These are phyloP conservation scores for Skeletonema potamos DNA, from an alignment of 108 stramenopile species.

Conservation along the genomic window DNA sequence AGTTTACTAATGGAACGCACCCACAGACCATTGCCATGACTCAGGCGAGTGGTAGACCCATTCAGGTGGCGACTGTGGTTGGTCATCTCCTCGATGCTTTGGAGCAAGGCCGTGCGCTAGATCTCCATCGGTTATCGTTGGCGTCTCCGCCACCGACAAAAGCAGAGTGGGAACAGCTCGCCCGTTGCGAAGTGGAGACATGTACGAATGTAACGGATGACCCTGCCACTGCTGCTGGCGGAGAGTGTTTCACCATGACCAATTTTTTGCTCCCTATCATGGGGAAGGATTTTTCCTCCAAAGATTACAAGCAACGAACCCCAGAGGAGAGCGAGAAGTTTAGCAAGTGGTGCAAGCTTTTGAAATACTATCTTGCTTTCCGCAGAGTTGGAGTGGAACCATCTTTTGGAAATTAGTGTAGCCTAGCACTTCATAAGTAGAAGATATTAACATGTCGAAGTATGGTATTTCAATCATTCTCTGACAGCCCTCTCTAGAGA, in stretches of 20 bases:
- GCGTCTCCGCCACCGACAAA: slow-evolving; percentile 50
- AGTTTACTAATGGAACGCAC: slow-evolving; percentile 60
- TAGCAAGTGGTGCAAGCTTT: slow-evolving; percentile 49
- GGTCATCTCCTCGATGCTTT: slow-evolving; percentile 67
- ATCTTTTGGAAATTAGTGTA: slow-evolving; percentile 23
- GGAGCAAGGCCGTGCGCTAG: slow-evolving; percentile 53
- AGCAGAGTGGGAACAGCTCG: slow-evolving; percentile 63
- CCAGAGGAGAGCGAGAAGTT: slow-evolving; percentile 46
- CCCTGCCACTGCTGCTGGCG: slow-evolving; percentile 56
- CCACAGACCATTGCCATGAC: slow-evolving; percentile 73
- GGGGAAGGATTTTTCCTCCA: slow-evolving; percentile 50
- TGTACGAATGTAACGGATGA: slow-evolving; percentile 60
- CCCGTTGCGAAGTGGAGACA: slow-evolving; percentile 43
- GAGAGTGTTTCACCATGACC: slow-evolving; percentile 58
- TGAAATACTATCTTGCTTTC: slow-evolving; percentile 73
- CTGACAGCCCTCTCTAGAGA: too few species aligned
- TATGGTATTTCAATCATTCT: too few species aligned
- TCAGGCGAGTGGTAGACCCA: slow-evolving; percentile 59
- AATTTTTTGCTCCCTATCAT: slow-evolving; percentile 67
- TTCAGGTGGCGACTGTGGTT: slow-evolving; percentile 70
- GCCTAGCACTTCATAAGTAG: too few species aligned
- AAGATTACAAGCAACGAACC: slow-evolving; percentile 57
- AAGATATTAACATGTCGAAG: too few species aligned
- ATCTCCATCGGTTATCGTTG: slow-evolving; percentile 50
- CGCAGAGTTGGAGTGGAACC: slow-evolving; percentile 57